phyloP scores from a whole-genome alignment of 176 grass and related monocot genomes.

The Triticum dicoccoides region DNA sequence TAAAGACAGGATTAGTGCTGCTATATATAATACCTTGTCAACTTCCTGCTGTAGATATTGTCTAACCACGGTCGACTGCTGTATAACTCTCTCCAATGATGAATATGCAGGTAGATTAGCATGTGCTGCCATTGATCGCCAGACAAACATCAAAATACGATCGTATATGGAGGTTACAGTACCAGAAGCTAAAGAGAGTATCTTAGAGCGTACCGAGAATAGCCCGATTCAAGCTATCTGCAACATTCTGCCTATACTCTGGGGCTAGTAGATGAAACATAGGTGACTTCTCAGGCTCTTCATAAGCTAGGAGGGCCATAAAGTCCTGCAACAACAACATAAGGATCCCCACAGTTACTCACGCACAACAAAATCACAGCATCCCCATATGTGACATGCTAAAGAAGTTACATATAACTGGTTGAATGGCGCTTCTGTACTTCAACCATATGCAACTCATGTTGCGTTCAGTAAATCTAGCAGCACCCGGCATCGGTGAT shows the following conservation, averaged over 20 bases:
- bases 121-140: constrained; percentile 52
- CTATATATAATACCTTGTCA: constrained; percentile 61
- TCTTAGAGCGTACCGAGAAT: constrained; percentile 65
- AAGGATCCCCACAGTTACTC: constrained; percentile 1
- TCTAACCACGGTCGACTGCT: constrained; percentile 72
- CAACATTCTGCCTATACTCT: constrained; percentile 82
- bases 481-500: background rate
- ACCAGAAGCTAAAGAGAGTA: constrained; percentile 12
- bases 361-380: constrained; percentile 15
- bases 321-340: constrained; percentile 59
- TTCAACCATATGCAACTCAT: background rate
- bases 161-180: background rate
- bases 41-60: constrained; percentile 81
- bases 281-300: constrained; percentile 93
- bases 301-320: constrained; percentile 85
- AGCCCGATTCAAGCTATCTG: constrained; percentile 89
- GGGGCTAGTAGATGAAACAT: constrained; percentile 94
- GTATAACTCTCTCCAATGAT: constrained; percentile 87
- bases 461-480: background rate
- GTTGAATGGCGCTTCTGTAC: background rate
- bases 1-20: background rate
- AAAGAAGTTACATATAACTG: background rate
- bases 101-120: constrained; percentile 86
- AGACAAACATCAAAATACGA: constrained; percentile 22
- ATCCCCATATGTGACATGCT: background rate